These are phyloP conservation scores for Xylaria palmicola DNA, from an alignment of 495 filamentous ascomycete genomes.

Conservation along the genomic window DNA sequence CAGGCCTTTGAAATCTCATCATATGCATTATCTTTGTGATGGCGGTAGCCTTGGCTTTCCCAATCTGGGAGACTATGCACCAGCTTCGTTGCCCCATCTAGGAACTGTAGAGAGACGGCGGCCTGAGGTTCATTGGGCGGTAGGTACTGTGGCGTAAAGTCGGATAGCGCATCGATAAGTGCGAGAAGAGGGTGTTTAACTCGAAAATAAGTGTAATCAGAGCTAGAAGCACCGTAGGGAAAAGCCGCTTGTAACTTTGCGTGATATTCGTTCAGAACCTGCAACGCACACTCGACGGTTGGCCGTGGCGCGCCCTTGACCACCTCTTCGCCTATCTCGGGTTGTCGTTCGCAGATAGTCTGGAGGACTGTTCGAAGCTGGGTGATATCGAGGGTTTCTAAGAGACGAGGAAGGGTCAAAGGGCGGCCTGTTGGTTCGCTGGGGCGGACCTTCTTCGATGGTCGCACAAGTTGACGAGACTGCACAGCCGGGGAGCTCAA, in stretches of 20 bases:
- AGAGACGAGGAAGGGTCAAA: constrained; percentile 74
- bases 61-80: constrained; percentile 87
- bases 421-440: constrained; percentile 75
- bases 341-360: constrained; percentile 85
- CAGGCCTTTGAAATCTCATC: constrained; percentile 94
- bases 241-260: constrained; percentile 73
- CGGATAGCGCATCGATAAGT: constrained; percentile 83
- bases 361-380: constrained; percentile 80
- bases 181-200: constrained; percentile 77
- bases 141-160: constrained; percentile 93
- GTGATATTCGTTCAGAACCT: constrained; percentile 80
- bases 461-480: constrained; percentile 60
- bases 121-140: constrained; percentile 85
- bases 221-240: constrained; percentile 78
- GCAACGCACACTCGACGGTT: constrained; percentile 72
- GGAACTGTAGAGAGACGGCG: constrained; percentile 73
- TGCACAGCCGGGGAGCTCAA: constrained; percentile 72
- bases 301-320: constrained; percentile 82
- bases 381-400: constrained; percentile 85
- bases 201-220: constrained; percentile 93
- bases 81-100: constrained; percentile 85
- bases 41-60: constrained; percentile 79
- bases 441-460: constrained; percentile 58
- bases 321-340: constrained; percentile 76
- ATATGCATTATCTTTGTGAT: constrained; percentile 91